Evolutionary conservation across 1,284 basidiomycete genomes (phyloP).

Genomic region (Ganoderma boninense): DNA sequence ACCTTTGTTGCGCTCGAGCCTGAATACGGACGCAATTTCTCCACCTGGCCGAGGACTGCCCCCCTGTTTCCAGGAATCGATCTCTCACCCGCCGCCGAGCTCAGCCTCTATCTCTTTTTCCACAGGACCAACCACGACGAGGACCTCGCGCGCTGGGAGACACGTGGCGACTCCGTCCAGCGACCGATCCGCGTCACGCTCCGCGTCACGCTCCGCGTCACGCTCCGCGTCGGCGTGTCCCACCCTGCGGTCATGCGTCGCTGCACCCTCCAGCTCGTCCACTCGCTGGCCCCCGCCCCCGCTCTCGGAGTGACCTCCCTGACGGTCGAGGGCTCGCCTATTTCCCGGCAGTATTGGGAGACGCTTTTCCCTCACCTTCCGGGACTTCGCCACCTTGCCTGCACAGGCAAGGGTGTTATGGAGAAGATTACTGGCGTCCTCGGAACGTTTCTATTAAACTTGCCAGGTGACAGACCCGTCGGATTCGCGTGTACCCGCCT

Average conservation of each 20-base stretch:
- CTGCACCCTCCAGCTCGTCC: background rate
- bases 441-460: background rate
- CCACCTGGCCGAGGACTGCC: background rate
- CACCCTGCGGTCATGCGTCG: background rate
- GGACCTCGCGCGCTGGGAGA: background rate
- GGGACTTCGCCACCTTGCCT: background rate
- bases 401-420: background rate
- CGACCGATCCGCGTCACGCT: background rate
- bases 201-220: background rate
- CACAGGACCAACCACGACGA: too few relatives aligned
- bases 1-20: background rate
- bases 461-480: background rate
- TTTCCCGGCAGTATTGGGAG: background rate
- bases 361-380: background rate
- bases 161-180: background rate
- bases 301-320: background rate
- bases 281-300: background rate
- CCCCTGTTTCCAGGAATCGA: background rate
- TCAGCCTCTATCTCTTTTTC: background rate
- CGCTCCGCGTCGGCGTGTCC: background rate
- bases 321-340: background rate
- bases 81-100: background rate
- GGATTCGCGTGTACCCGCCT: background rate
- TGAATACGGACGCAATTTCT: background rate
- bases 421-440: background rate